These are phyloP conservation scores for Camellia sinensis DNA, from an alignment of 148 eudicot species.

Conservation along the genomic window DNA sequence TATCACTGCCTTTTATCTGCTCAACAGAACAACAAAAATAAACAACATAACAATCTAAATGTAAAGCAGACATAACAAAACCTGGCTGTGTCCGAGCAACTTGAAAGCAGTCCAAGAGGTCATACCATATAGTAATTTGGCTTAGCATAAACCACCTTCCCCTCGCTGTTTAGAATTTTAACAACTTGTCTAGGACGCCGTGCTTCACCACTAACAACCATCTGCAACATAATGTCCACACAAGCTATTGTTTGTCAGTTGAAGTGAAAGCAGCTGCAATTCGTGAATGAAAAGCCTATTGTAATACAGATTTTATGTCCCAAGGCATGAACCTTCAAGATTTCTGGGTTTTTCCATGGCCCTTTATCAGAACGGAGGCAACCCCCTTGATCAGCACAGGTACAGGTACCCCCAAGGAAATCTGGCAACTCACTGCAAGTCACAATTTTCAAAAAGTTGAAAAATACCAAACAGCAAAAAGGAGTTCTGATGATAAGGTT, in stretches of 20 bases:
- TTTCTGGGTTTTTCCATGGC: constrained; percentile 91
- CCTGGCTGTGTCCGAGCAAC: neutral
- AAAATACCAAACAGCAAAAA: neutral
- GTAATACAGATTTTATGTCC: neutral
- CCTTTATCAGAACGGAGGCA: constrained; percentile 94
- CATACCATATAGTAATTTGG: constrained; percentile 76
- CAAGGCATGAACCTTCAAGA: constrained; percentile 53
- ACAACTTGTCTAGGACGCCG: constrained; percentile 82
- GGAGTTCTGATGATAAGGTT: neutral
- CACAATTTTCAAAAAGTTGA: neutral
- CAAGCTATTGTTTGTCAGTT: constrained; percentile 3
- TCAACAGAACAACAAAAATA: constrained; percentile 14
- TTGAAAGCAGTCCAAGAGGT: constrained; percentile 8
- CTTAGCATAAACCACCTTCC: constrained; percentile 87
- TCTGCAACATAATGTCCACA: constrained; percentile 40
- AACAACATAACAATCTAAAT: neutral
- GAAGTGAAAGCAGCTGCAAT: neutral
- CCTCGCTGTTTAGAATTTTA: constrained; percentile 82
- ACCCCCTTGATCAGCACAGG: constrained; percentile 87
- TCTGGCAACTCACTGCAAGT: constrained; percentile 77
- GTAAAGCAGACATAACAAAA: neutral
- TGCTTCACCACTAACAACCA: constrained; percentile 83
- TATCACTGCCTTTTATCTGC: constrained; percentile 84
- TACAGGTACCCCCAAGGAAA: constrained; percentile 84
- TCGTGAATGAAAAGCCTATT: neutral